Conservation (phyloP, 352 stramenopile genomes). For the Phytophthora uliginosa region DNA sequence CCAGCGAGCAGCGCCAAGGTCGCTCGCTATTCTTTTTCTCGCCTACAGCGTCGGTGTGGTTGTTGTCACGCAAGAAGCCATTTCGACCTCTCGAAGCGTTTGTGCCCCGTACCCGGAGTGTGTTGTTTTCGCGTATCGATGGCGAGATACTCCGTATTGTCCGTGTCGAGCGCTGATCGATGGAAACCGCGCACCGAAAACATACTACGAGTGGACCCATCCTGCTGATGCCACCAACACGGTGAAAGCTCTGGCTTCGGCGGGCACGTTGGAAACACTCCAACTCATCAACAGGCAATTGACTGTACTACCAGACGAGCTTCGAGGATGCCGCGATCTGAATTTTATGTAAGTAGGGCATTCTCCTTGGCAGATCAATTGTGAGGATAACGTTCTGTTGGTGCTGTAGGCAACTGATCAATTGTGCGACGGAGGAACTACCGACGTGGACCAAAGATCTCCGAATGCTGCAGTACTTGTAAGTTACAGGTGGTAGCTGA, state of each 20-base stretch:
- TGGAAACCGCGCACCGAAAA: constrained; percentile 35
- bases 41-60: constrained; percentile 17
- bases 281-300: constrained; percentile 50
- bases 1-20: constrained; percentile 31
- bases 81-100: constrained; percentile 15
- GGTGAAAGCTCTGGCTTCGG: constrained; percentile 28
- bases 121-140: constrained; percentile 41
- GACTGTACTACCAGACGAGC: constrained; percentile 27
- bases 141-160: constrained; percentile 26
- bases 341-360: constrained; percentile 44
- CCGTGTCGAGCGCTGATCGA: constrained; percentile 48
- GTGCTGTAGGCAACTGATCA: constrained; percentile 35
- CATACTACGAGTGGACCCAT: constrained; percentile 47
- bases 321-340: constrained; percentile 41
- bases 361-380: too few relatives aligned
- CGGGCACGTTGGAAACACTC: constrained; percentile 40
- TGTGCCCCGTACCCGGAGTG: constrained; percentile 41
- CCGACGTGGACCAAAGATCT: constrained; percentile 46
- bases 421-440: constrained; percentile 37
- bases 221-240: constrained; percentile 33
- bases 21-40: constrained; percentile 27
- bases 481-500: constrained; percentile 8
- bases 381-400: neutral
- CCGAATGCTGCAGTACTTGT: constrained; percentile 52
- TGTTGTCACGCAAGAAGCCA: constrained; percentile 17